Evolutionary conservation across 192 early-diverging fungal species (phyloP), one percentile per base, ranked within the genome.

Genomic region (Jimgerdemannia flammicorona): DNA sequence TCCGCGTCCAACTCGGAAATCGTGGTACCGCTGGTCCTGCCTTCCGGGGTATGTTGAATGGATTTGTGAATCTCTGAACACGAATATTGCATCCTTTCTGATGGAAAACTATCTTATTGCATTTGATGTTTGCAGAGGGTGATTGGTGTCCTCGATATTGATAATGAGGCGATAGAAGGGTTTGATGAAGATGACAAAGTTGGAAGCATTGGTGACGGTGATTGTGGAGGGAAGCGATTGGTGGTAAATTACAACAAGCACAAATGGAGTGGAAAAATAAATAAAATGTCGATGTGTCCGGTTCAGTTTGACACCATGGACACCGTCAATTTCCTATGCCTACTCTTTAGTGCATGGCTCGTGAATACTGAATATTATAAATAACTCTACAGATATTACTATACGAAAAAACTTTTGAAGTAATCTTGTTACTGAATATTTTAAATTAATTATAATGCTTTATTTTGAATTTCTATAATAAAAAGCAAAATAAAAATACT

Each of bases 1-100:
- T 84, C 93, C 18, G 91, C 90, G 4, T 91, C 91, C 14, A 85
- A 91, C 71, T 93, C 92, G 70, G 96, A 98, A 80, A 88, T 97
- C 71, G 96, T 96, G 1, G 88, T 98, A 65, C 96, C 96, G 40
- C 72, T 95, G 44, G 84, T 69, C 42, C 18, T 63, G 65, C 3
- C 19, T 4, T 77, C 71, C 70, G 73, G 63, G 19, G 77, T 74
- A 65, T 59, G 69, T 70, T 59, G 19, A 11, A 4, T 54, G 4
- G 49, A n/a, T 70, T 17, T 44, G 4, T 14, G 6, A 3, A 69
- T 7, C 2, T 11, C 41, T 29, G 41, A 18, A 39, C 10, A 18
- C 0, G 8, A 10, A 8, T n/a, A 70, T 75, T 78, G 67, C 39
- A 11, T 54, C 6, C 11, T 4, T 54, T 72, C 69, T 40, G 66